phyloP scores from a whole-genome alignment of 2,329 filamentous ascomycete genomes.

The Zymoseptoria brevis region DNA sequence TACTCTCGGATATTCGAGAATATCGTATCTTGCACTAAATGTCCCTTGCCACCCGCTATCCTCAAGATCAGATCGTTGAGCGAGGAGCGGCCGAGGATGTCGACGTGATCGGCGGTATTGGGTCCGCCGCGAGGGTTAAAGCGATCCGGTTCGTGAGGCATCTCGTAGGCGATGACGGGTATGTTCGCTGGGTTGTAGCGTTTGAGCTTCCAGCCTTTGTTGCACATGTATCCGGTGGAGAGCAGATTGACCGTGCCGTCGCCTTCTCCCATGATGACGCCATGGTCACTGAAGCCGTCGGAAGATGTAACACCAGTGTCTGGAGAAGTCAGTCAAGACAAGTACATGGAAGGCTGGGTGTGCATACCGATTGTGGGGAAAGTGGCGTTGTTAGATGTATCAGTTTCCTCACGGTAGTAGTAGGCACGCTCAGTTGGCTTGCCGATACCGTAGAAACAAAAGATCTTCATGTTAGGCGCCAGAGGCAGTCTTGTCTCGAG shows the following conservation, averaged over 20 bases:
- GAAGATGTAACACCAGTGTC: conserved; percentile 64
- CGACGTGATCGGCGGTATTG: conserved; percentile 80
- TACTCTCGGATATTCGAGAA: conserved; percentile 78
- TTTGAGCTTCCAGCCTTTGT: conserved; percentile 86
- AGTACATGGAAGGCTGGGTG: too few species aligned
- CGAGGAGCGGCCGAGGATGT: conserved; percentile 81
- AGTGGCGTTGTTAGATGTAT: conserved; percentile 53
- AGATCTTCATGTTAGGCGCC: conserved; percentile 85
- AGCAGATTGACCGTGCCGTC: conserved; percentile 94
- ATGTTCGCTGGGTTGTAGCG: conserved; percentile 83
- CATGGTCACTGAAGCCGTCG: conserved; percentile 60
- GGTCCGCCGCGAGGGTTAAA: conserved; percentile 73
- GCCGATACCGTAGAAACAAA: conserved; percentile 93
- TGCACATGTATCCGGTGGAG: conserved; percentile 92
- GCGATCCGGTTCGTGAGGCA: conserved; percentile 90
- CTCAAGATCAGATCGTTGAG: conserved; percentile 85
- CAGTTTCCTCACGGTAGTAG: conserved; percentile 71
- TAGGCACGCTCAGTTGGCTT: conserved; percentile 91
- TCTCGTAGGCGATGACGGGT: conserved; percentile 80
- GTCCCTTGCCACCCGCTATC: conserved; percentile 77
- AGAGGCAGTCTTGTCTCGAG: conserved; percentile 79
- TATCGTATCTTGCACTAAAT: conserved; percentile 68
- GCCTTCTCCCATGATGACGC: conserved; percentile 91
- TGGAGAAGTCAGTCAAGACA: conserved; percentile 13
- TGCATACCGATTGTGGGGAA: conserved; percentile 40